These are phyloP conservation scores for Candida ulmi DNA, from an alignment of 805 yeast genomes.

Conservation along the genomic window DNA sequence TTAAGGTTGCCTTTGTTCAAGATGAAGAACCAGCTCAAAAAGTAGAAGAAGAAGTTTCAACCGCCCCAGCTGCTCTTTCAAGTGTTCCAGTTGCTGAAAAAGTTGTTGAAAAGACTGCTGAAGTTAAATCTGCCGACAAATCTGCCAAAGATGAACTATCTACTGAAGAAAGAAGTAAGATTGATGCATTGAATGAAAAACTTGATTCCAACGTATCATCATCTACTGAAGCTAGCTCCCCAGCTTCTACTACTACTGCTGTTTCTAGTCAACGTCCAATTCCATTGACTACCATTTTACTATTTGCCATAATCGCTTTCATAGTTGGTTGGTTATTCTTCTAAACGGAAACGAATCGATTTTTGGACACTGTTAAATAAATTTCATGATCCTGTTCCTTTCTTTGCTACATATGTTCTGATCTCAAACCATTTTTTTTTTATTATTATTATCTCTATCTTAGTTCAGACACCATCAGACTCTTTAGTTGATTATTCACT, in stretches of 20 bases:
- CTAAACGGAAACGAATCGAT: conserved; percentile 3
- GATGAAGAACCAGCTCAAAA: conserved; percentile 13
- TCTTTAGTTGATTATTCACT: too few species aligned
- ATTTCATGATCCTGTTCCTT: too few species aligned
- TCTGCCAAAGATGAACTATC: conserved; percentile 24
- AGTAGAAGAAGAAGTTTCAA: conserved; percentile 2
- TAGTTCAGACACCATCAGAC: too few species aligned
- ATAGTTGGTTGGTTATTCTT: conserved; percentile 67
- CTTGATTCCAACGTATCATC: conserved; percentile 35
- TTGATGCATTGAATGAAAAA: conserved; percentile 38
- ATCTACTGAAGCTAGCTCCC: conserved; percentile 7
- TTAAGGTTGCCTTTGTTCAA: conserved; percentile 52
- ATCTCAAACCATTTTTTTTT: too few species aligned
- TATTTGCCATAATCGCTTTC: conserved; percentile 50
- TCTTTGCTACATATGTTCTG: too few species aligned
- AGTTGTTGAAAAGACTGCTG: conserved; percentile 5
- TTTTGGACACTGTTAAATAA: too few species aligned
- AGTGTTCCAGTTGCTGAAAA: conserved; percentile 1
- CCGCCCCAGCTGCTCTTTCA: not conserved
- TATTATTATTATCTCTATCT: too few species aligned
- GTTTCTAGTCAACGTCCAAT: conserved; percentile 42
- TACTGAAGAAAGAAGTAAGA: conserved; percentile 34
- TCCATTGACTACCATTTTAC: conserved; percentile 45
- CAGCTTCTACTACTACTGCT: conserved; percentile 13
- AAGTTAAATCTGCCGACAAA: not conserved